Evolutionary conservation across 2,329 filamentous ascomycete genomes (phyloP), one percentile per base, ranked within the genome.

Genomic region (Botrytis fragariae): DNA sequence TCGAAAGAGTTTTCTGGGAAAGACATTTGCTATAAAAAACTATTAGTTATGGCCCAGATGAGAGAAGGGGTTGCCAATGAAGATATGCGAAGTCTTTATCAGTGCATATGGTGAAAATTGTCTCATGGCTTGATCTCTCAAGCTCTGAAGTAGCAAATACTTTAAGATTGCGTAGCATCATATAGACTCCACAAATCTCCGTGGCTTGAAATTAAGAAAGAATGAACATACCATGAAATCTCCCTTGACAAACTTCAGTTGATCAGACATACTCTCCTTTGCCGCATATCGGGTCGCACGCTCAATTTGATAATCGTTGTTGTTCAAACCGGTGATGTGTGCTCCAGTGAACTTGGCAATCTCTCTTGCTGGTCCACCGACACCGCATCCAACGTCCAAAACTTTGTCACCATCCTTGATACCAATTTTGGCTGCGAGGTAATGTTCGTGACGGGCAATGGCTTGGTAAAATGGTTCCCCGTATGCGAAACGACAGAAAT

Each of bases 221-320:
- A 35, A 51, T 39, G 18, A 68, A 75, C 83, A 57, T 83, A 87
- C 86, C 95, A 98, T 98, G 83, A 99, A 99, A 81, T 98, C 95
- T 71, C 95, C 95, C 88, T 98, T 98, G 81, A 94, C 92, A 80
- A 94, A 98, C 76, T 87, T 88, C 77, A 97, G 85, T 85, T 97
- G 94, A 80, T 93, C 83, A 1, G 91, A 87, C 70, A 98, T 86
- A 69, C 91, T 91, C 84, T 97, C 93, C 84, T 94, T 93, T 75
- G 88, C 84, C 4, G 95, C 94, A 81, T 98, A 97, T 72, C 88
- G 86, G 22, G 90, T 94, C n/a, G 95, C 95, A 77, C 96, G 93
- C 82, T 98, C 90, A 77, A 98, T 97, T 86, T 98, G 96, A 87
- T 99, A 99, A 85, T 98, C 94, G 84, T 98, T 98, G 90, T 98